Evolutionary conservation across 768 basidiomycete species (phyloP).

Genomic region (Tremella yokohamensis): DNA sequence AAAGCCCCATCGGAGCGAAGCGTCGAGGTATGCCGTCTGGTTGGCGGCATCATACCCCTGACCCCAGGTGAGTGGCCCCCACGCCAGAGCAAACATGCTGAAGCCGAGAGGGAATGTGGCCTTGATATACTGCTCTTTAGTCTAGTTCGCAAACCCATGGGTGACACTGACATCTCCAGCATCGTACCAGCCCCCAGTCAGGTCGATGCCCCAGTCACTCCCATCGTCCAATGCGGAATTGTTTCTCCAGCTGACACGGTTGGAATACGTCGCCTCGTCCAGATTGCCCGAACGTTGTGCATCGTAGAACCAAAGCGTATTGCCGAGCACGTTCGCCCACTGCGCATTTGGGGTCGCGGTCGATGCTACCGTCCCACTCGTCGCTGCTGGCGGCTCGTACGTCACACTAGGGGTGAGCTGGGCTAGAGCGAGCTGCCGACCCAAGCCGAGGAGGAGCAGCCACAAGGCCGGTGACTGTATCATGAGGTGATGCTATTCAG

Average conservation of each 20-base stretch:
- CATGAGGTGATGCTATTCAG: too few species aligned
- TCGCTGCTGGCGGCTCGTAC: conserved; percentile 36
- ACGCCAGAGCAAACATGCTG: conserved; percentile 77
- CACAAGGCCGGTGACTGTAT: too few species aligned
- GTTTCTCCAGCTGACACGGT: conserved; percentile 84
- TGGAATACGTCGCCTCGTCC: conserved; percentile 55
- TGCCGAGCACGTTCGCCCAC: conserved; percentile 77
- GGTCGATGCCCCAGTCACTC: conserved; percentile 65
- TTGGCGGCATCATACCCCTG: conserved; percentile 78
- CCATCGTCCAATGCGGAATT: conserved; percentile 75
- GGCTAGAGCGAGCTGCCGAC: conserved; percentile 7
- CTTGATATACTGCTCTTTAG: conserved; percentile 71
- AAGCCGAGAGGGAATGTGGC: conserved; percentile 81
- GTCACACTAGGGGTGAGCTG: conserved; percentile 44
- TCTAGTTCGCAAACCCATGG: not conserved
- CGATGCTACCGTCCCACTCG: conserved; percentile 26
- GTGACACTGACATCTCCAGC: conserved; percentile 61
- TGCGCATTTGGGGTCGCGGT: conserved; percentile 62
- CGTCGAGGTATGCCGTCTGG: conserved; percentile 87
- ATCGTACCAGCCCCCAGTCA: conserved; percentile 87
- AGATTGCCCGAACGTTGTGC: conserved; percentile 80
- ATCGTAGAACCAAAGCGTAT: conserved; percentile 83
- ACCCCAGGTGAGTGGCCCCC: conserved; percentile 83
- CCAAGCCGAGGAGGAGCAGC: too few species aligned
- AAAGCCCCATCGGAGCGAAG: conserved; percentile 82